Evolutionary conservation across 108 stramenopile genomes (phyloP), one percentile per base, ranked within the genome.

Genomic region (Fistulifera pelliculosa): DNA sequence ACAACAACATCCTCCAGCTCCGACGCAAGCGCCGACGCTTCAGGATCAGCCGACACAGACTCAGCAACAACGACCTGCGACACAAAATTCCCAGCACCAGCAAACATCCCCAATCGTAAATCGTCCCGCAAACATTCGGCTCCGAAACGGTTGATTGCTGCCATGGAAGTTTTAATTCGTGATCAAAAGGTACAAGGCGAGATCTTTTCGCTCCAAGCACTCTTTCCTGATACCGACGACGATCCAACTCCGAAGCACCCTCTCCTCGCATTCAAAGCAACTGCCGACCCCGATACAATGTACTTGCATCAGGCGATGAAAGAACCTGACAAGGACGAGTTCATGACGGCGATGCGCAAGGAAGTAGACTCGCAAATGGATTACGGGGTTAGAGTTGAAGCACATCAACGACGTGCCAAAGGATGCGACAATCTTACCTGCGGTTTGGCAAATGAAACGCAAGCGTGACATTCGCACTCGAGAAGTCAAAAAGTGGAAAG

Each of bases 401-500:
- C 60, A 26, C 5, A 23, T 49, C 22, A 38, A 19, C 1, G 7
- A 47, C 0, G 59, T 77, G 2, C 71, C 71, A 3, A 25, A 55
- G 39, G 66, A 62, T 24, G 19, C 28, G 13, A 64, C 44, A 27
- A 17, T 73, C 3, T 38, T 79, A 41, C 70, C 66, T 38, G 65
- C 67, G 27, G 67, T 79, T 17, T 79, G 78, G 78, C 21, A 66
- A 24, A 71, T 79, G 68, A 52, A 61, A 54, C 45, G 68, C 17
- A 80, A 80, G 47, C 48, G 73, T 22, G 35, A 51, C 17, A 68
- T 81, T 35, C 50, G 13, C 1, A 77, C 75, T 8, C 26, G 64
- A 12, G 53, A 60, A 26, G 28, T 71, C 1, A 31, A 65, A 4
- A 60, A 60, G 44, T 65, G 50, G 23, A 71, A 71, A 41, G 64